A percentile compares a stretch with the other conserved stretches of the same genome.
Conservation (phyloP, 176 grass and related monocot species). For the Avena insularis region DNA sequence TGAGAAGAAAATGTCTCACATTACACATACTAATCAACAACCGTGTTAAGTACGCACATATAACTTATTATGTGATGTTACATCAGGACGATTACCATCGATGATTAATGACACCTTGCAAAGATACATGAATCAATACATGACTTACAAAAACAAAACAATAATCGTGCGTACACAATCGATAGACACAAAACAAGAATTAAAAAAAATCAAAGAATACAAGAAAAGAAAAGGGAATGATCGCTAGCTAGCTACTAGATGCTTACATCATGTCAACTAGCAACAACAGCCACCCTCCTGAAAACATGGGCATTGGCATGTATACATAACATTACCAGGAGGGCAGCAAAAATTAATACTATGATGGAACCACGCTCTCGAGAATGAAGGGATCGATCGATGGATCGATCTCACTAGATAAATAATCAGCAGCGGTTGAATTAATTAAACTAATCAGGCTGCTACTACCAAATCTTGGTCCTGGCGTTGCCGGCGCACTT, state of each 20-base stretch:
- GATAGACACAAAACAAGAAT: not conserved
- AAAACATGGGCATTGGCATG: conserved; percentile 43
- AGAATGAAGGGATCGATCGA: conserved; percentile 21
- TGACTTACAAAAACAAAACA: not conserved
- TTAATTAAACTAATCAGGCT: not conserved
- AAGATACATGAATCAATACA: not conserved
- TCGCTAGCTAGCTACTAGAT: conserved; percentile 5
- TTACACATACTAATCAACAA: conserved; percentile 3
- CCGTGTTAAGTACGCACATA: not conserved
- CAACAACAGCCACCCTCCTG: conserved; percentile 37
- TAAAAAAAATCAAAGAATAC: not conserved
- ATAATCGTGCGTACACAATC: not conserved
- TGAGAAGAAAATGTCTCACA: not conserved
- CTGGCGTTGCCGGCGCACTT: conserved; percentile 17
- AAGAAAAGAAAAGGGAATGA: not conserved
- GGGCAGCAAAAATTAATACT: conserved; percentile 33
- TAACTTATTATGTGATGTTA: not conserved
- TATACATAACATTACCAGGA: not conserved
- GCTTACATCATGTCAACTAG: conserved; percentile 47
- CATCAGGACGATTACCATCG: not conserved
- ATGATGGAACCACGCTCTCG: conserved; percentile 3
- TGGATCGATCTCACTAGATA: conserved; percentile 6
- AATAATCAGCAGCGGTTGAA: conserved; percentile 9
- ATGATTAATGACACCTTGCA: not conserved
- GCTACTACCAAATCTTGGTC: conserved; percentile 50